Conservation (phyloP, 768 basidiomycete species). For the Kwoniella europaea region DNA sequence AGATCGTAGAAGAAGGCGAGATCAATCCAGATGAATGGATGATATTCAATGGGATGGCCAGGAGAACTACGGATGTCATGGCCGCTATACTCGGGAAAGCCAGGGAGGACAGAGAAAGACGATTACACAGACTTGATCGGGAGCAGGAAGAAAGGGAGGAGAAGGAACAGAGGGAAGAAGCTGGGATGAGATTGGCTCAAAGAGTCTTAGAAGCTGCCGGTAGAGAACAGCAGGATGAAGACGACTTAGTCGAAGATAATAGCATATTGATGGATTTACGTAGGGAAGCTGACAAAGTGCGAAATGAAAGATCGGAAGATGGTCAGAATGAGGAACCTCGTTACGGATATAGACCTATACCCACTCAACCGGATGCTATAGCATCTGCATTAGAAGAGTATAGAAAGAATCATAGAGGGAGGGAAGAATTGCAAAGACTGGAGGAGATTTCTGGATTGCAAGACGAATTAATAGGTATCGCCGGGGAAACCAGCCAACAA, state of each 20-base stretch:
- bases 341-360: not conserved
- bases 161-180: conserved; percentile 7
- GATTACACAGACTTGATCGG: not conserved
- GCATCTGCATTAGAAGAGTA: conserved; percentile 7
- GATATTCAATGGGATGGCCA: conserved; percentile 33
- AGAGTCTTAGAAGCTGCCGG: not conserved
- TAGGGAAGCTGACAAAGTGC: not conserved
- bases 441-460: not conserved
- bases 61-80: conserved; percentile 22
- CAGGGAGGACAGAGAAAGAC: conserved; percentile 3
- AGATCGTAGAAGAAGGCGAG: conserved; percentile 24
- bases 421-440: not conserved
- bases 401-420: not conserved
- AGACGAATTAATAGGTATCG: not conserved
- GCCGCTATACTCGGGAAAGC: conserved; percentile 18
- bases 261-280: not conserved
- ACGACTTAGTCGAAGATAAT: not conserved
- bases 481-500: not conserved
- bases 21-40: conserved; percentile 47
- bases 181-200: not conserved
- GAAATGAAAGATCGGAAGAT: not conserved
- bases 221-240: conserved; percentile 1
- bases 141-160: conserved; percentile 1
- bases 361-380: not conserved
- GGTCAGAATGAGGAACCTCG: not conserved